A percentile compares a stretch with the other conserved stretches of the same genome.
Conservation (phyloP, 164 flowering plant genomes). For the Magnolia changhungtana region DNA sequence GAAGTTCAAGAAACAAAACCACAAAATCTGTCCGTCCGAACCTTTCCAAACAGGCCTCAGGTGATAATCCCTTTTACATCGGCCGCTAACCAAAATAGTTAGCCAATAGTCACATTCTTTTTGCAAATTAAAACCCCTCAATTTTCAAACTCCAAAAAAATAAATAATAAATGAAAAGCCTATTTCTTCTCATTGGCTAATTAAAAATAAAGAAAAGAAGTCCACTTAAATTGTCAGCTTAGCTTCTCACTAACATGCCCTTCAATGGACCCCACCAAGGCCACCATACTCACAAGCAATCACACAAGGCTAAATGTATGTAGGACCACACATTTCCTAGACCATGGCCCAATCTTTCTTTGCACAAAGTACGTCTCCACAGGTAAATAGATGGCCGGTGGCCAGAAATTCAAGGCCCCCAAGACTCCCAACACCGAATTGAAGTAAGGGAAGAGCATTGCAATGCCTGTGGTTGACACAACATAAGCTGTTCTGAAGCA, state of each 20-base stretch:
- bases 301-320: constrained; percentile 33
- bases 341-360: constrained; percentile 41
- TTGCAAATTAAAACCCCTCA: too few species aligned
- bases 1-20: too few species aligned
- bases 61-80: background rate
- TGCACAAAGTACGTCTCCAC: constrained; percentile 63
- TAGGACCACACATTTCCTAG: constrained; percentile 43
- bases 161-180: too few species aligned
- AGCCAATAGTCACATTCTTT: too few species aligned
- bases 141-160: too few species aligned
- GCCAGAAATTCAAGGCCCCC: constrained; percentile 63
- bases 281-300: constrained; percentile 32
- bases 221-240: constrained; percentile 9
- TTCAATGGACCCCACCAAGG: constrained; percentile 49
- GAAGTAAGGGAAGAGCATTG: constrained; percentile 63
- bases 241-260: constrained; percentile 31
- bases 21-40: too few species aligned
- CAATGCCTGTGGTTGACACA: constrained; percentile 37
- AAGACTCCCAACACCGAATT: constrained; percentile 57
- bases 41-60: background rate
- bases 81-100: too few species aligned
- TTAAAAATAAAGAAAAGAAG: too few species aligned
- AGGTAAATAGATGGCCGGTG: constrained; percentile 63
- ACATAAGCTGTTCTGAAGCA: constrained; percentile 56
- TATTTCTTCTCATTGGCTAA: too few species aligned